Conservation (phyloP, 129 eudicot genomes). For the Erigeron canadensis region DNA sequence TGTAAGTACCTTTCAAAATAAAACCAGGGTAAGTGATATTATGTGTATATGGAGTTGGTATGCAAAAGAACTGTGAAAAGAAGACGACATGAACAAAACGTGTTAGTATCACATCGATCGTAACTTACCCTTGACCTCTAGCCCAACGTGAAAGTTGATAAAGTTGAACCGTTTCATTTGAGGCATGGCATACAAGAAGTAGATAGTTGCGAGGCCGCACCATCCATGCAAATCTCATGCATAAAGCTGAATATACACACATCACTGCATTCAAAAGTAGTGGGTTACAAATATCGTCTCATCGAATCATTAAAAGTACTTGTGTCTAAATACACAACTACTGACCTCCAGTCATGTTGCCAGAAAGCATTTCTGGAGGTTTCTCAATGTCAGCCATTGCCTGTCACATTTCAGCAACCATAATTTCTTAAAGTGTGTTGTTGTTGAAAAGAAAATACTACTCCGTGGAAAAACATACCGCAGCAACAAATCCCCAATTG, state of each 20-base stretch:
- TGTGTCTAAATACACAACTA: constrained; percentile 10
- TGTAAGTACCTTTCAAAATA: constrained; percentile 25
- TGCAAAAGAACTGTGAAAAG: not conserved
- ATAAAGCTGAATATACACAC: constrained; percentile 79
- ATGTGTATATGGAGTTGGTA: not conserved
- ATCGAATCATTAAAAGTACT: not conserved
- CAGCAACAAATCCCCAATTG: constrained; percentile 86
- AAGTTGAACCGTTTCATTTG: constrained; percentile 88
- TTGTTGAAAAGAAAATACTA: not conserved
- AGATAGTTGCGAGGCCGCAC: constrained; percentile 89
- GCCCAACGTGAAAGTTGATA: constrained; percentile 95
- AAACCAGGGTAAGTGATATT: not conserved
- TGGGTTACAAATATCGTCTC: not conserved
- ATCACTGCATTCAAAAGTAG: constrained; percentile 51
- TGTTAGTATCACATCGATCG: constrained; percentile 1
- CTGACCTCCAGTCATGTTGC: constrained; percentile 91
- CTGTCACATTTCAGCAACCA: constrained; percentile 35
- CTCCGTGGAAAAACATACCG: constrained; percentile 52
- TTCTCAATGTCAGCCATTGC: constrained; percentile 83
- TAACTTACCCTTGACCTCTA: constrained; percentile 64
- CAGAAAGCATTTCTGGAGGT: constrained; percentile 90
- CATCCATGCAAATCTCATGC: constrained; percentile 99
- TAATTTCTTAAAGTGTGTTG: not conserved
- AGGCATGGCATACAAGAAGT: constrained; percentile 81
- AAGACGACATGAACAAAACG: not conserved